A percentile compares a stretch with the other conserved stretches of the same genome.
Conservation (phyloP, 2,329 filamentous ascomycete species). For the Diatrype stigma region DNA sequence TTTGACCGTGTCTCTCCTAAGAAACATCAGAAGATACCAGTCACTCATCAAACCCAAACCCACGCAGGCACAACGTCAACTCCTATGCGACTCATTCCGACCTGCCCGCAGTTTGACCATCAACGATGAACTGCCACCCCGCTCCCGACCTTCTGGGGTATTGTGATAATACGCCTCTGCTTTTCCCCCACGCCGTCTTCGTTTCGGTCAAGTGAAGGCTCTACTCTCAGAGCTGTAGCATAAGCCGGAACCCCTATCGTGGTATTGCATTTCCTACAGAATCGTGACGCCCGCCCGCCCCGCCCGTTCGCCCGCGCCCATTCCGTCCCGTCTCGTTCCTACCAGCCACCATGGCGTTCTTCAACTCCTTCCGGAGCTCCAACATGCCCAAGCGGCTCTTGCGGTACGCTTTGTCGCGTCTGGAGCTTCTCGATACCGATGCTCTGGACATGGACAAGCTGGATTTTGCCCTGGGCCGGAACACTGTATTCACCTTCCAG, state of each 20-base stretch:
- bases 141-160: slow-evolving; percentile 25
- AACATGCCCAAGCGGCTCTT: slow-evolving; percentile 87
- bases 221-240: not conserved
- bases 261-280: not conserved
- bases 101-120: slow-evolving; percentile 8
- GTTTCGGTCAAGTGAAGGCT: slow-evolving; percentile 13
- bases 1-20: not conserved
- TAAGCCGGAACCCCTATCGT: not conserved
- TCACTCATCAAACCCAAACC: not conserved
- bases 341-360: slow-evolving; percentile 59
- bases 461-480: slow-evolving; percentile 76
- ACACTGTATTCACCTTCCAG: slow-evolving; percentile 78
- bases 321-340: slow-evolving; percentile 3
- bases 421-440: slow-evolving; percentile 85
- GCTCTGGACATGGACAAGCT: slow-evolving; percentile 81
- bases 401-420: slow-evolving; percentile 75
- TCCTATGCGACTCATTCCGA: not conserved
- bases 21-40: not conserved
- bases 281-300: slow-evolving; percentile 1
- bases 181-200: slow-evolving; percentile 20
- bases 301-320: slow-evolving; percentile 1
- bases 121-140: slow-evolving; percentile 29
- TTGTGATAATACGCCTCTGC: slow-evolving; percentile 21
- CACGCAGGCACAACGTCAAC: not conserved
- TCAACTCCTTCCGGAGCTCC: slow-evolving; percentile 61